Conservation (phyloP, 805 yeast species). For the Hanseniaspora vineae region DNA sequence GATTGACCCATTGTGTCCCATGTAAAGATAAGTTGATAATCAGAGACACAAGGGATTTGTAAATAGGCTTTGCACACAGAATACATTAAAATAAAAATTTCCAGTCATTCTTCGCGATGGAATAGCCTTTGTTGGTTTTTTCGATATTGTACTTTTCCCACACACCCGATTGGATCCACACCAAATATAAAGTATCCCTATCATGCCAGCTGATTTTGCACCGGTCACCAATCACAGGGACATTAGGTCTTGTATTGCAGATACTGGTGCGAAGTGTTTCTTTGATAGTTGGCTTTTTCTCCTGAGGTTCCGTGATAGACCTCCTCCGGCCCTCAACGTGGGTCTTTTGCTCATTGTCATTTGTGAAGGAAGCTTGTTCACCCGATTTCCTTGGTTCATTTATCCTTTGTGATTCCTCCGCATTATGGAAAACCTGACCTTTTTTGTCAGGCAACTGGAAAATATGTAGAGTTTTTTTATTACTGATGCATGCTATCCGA, state of each 20-base stretch:
- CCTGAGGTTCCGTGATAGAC: background rate
- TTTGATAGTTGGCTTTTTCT: background rate
- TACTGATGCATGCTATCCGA: constrained; percentile 73
- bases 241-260: background rate
- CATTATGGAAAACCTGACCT: background rate
- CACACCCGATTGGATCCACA: constrained; percentile 61
- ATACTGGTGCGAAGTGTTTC: background rate
- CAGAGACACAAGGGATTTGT: constrained; percentile 2
- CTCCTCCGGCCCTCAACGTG: no score
- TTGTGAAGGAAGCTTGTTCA: no score
- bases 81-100: background rate
- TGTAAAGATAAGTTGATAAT: background rate
- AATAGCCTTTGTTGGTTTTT: constrained; percentile 28
- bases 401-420: no score
- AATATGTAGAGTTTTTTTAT: constrained; percentile 72
- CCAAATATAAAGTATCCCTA: constrained; percentile 52
- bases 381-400: no score
- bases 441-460: background rate
- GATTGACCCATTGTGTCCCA: constrained; percentile 5
- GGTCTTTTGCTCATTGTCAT: no score
- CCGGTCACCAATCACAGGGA: constrained; percentile 1
- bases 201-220: constrained; percentile 20
- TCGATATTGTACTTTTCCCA: constrained; percentile 81
- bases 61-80: background rate
- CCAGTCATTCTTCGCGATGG: constrained; percentile 4